Evolutionary conservation across 495 filamentous ascomycete species (phyloP).

Genomic region (Cercophora sp.): DNA sequence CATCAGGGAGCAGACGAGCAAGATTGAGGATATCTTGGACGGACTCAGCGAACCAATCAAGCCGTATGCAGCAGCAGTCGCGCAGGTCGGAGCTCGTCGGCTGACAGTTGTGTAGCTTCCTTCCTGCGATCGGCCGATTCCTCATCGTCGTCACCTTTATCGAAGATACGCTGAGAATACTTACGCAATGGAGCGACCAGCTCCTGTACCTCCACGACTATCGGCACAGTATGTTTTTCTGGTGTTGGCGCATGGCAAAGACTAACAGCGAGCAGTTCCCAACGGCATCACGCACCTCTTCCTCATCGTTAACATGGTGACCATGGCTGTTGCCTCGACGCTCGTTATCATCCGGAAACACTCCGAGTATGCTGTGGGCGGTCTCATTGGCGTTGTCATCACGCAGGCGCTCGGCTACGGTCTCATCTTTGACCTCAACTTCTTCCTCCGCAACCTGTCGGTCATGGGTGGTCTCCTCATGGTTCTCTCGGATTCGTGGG

Average conservation of each 20-base stretch:
- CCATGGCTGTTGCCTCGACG: conserved; percentile 77
- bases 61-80: conserved; percentile 66
- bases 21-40: conserved; percentile 94
- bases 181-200: conserved; percentile 98
- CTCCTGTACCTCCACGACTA: conserved; percentile 89
- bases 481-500: conserved; percentile 97
- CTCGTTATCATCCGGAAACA: conserved; percentile 88
- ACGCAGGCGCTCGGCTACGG: conserved; percentile 97
- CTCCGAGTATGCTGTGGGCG: conserved; percentile 86
- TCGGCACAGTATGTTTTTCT: conserved; percentile 70
- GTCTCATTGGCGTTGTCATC: conserved; percentile 84
- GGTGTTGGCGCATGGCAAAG: too few species aligned
- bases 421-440: conserved; percentile 98
- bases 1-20: conserved; percentile 91
- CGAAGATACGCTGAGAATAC: conserved; percentile 90
- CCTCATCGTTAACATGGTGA: conserved; percentile 83
- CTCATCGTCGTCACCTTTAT: conserved; percentile 98
- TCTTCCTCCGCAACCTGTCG: conserved; percentile 97
- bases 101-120: too few species aligned
- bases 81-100: not conserved
- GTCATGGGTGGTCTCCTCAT: conserved; percentile 96
- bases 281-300: conserved; percentile 89
- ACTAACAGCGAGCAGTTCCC: conserved; percentile 63
- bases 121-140: conserved; percentile 93
- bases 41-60: conserved; percentile 86